Conservation (phyloP, 495 filamentous ascomycete species). For the Lasiosphaeriaceae sp. region DNA sequence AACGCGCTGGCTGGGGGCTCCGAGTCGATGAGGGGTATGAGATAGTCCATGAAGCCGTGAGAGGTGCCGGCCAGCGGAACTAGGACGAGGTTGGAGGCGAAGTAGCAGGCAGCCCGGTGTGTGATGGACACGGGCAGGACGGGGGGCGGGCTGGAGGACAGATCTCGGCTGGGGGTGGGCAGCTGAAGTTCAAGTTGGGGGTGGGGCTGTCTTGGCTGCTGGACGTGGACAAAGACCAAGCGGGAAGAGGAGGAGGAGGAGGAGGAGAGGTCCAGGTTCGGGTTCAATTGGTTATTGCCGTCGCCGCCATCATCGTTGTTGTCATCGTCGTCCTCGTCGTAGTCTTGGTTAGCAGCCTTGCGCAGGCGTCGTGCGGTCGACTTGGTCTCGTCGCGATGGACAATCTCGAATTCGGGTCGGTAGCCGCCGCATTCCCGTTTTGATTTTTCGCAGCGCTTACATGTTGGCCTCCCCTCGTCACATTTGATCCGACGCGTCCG, state of each 20-base stretch:
- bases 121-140: constrained; percentile 33
- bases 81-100: constrained; percentile 53
- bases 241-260: background rate
- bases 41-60: constrained; percentile 53
- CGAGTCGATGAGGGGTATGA: constrained; percentile 51
- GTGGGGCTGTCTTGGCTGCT: background rate
- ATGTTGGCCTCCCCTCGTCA: constrained; percentile 63
- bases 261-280: too few species aligned
- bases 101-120: constrained; percentile 49
- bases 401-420: constrained; percentile 61
- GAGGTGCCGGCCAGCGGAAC: constrained; percentile 37
- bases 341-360: constrained; percentile 23
- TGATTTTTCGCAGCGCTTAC: constrained; percentile 63
- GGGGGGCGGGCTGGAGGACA: constrained; percentile 8
- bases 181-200: background rate
- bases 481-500: constrained; percentile 68
- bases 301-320: too few species aligned
- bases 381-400: constrained; percentile 61
- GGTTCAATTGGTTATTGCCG: too few species aligned
- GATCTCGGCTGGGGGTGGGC: background rate
- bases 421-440: constrained; percentile 65
- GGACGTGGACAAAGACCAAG: background rate
- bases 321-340: too few species aligned
- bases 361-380: constrained; percentile 50
- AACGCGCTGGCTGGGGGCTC: constrained; percentile 45